Evolutionary conservation across 176 grass and related monocot genomes (phyloP), one percentile per base, ranked within the genome.

Genomic region (Phoenix roebelenii): DNA sequence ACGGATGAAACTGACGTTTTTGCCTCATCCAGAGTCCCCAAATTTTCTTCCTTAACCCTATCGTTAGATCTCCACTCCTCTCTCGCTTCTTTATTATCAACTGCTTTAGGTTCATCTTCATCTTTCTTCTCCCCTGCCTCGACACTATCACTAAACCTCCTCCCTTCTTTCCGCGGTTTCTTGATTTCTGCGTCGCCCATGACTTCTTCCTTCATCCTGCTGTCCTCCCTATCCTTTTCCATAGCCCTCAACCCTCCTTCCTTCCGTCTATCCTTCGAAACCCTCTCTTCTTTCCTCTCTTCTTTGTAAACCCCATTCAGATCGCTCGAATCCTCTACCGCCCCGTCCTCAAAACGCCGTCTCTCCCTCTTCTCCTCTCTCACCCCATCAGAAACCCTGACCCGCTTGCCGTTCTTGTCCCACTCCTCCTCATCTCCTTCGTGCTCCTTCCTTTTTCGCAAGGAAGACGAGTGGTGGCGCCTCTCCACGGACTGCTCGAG

Each of bases 401-500:
- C 16, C 51, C 58, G 60, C 52, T 78, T 77, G 10, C 23, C 73
- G 15, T 57, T 64, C 52, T 54, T 65, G 2, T 76, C 73, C 54
- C 35, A 32, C 66, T 57, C 71, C 59, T 59, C 60, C 24, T 55
- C 57, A n/a, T 71, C 67, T 30, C 23, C 63, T 22, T 66, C 69
- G 18, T 69, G 22, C 50, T 63, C 69, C 61, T 80, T 87, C 24
- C 78, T 55, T 72, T 63, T 85, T 67, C 64, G 73, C 69, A 80
- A 80, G 49, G 72, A 72, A 44, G 7, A 12, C 35, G 7, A 44
- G 57, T 77, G 65, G 50, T 60, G 75, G 18, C 24, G 62, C 61
- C 61, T 60, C 4, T 73, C 64, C 1, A 59, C 58, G 28, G 3
- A n/a, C 14, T 84, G 80, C 77, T 89, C 80, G 65, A 7, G 35